Base-by-base conservation (phyloP, 495 filamentous ascomycete species). In the Hypoxylon fragiforme region DNA sequence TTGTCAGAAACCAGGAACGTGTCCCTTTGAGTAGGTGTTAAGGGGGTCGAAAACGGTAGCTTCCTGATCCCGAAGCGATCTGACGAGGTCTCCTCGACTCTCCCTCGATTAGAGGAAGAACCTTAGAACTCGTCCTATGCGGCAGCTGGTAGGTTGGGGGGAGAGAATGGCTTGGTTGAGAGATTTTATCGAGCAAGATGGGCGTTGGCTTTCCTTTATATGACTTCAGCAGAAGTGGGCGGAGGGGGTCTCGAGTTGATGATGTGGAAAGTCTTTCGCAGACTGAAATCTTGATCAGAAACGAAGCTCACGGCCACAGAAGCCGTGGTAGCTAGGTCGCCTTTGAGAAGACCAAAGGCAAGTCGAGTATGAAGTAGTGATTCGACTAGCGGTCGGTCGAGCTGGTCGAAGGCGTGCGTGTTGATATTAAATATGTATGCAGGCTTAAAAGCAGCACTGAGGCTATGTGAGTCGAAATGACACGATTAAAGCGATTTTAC, bases 51-150 rank as follows among this genome's bases (percentile, higher is more conserved):
- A 88, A 92, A 72, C 82, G 83, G 75, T 90, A 79, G 67, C 71
- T 73, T 70, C 73, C 88, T 79, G 85, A 86, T 82, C 86, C 88
- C 77, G 85, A 77, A 77, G 81, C 81, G 82, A 86, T 83, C 85
- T 86, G 85, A 84, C 86, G 82, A 85, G 85, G 85, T 82, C 86
- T 87, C 83, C 85, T 85, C 85, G 88, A 92, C 87, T 89, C 90
- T 91, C 89, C 90, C 90, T 86, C 89, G 60, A 72, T 74, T 76
- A 94, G 91, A 92, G 90, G 91, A 95, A 97, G 91, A 92, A 91
- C 85, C 86, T 82, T 80, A 85, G 81, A 85, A 87, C 82, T 80
- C 85, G 84, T 91, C 87, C 89, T 97, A 97, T 97, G 91, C 91
- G 91, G 91, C 91, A 95, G 91, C 88, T 92, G 88, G 83, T 80